Percentiles rank a stretch among this genome's conserved stretches.
Evolutionary conservation across 106 monocot genomes (phyloP).

Genomic region (Acorus gramineus): DNA sequence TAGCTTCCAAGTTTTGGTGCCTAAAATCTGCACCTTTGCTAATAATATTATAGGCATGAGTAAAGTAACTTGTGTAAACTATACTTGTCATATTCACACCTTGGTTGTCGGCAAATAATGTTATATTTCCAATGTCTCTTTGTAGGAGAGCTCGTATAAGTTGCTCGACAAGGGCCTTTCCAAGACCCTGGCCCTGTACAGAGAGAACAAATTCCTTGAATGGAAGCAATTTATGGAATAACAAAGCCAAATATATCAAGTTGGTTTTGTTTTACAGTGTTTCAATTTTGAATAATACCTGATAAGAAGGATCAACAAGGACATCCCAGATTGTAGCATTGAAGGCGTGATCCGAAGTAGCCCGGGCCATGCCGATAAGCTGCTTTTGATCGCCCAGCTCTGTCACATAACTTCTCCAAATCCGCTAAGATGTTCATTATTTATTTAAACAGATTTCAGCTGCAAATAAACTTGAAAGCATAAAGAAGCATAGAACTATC

Average conservation of each 20-base stretch:
- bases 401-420: slow-evolving; percentile 75
- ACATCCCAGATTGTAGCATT: slow-evolving; percentile 99
- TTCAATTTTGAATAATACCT: slow-evolving; percentile 30
- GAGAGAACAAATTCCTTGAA: no score
- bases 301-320: slow-evolving; percentile 96
- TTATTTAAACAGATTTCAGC: slow-evolving; percentile 23
- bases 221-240: no score
- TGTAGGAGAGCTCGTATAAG: slow-evolving; percentile 66
- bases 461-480: slow-evolving; percentile 6
- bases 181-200: slow-evolving; percentile 79
- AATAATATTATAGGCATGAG: no score
- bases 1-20: no score
- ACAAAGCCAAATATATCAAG: not conserved
- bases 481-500: slow-evolving; percentile 1
- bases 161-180: slow-evolving; percentile 84
- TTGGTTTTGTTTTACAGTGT: not conserved
- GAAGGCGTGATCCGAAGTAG: slow-evolving; percentile 97
- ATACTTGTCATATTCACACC: slow-evolving; percentile 21
- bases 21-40: no score
- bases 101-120: slow-evolving; percentile 92
- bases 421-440: slow-evolving; percentile 62
- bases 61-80: no score
- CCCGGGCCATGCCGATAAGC: slow-evolving; percentile 97
- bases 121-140: slow-evolving; percentile 92
- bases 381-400: slow-evolving; percentile 58